Percentiles rank a stretch among this genome's conserved stretches.
Conservation (phyloP, 2,329 filamentous ascomycete species). For the Tympanopsis confertula region DNA sequence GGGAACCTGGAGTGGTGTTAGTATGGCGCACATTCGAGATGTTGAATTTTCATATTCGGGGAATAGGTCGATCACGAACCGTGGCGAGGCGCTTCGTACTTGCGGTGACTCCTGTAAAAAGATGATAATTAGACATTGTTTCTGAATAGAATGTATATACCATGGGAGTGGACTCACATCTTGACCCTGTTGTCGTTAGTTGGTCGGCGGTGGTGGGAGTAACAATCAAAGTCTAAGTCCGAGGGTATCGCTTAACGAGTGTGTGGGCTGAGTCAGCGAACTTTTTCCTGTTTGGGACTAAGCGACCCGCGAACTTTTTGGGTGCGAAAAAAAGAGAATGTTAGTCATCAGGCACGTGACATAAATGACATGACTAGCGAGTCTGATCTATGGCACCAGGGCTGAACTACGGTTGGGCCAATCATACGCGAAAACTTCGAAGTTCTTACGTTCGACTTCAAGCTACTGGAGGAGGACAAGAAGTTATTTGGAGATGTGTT, state of each 20-base stretch:
- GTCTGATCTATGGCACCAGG: too few species aligned
- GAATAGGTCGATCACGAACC: neutral
- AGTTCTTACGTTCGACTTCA: too few species aligned
- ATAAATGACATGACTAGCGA: too few species aligned
- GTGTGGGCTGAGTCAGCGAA: slow-evolving; percentile 23
- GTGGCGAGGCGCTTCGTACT: slow-evolving; percentile 1
- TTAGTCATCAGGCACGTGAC: too few species aligned
- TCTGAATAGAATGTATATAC: slow-evolving; percentile 4
- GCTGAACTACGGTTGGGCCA: too few species aligned
- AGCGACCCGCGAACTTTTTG: neutral
- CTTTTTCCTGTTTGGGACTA: slow-evolving; percentile 5
- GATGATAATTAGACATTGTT: slow-evolving; percentile 14
- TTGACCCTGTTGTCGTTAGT: slow-evolving; percentile 34
- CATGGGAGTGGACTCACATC: slow-evolving; percentile 30
- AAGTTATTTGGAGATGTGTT: too few species aligned
- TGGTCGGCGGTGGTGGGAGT: slow-evolving; percentile 24
- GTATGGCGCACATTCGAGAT: slow-evolving; percentile 40
- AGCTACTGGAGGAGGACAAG: too few species aligned
- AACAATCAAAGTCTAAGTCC: slow-evolving; percentile 21
- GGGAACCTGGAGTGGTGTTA: slow-evolving; percentile 59
- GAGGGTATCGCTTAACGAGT: slow-evolving; percentile 18
- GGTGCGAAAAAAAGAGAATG: too few species aligned
- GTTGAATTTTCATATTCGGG: slow-evolving; percentile 41
- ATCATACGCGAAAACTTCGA: too few species aligned
- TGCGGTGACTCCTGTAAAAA: slow-evolving; percentile 19